Evolutionary conservation across 75 land plant species (phyloP).

Genomic region (Sequoia sempervirens): DNA sequence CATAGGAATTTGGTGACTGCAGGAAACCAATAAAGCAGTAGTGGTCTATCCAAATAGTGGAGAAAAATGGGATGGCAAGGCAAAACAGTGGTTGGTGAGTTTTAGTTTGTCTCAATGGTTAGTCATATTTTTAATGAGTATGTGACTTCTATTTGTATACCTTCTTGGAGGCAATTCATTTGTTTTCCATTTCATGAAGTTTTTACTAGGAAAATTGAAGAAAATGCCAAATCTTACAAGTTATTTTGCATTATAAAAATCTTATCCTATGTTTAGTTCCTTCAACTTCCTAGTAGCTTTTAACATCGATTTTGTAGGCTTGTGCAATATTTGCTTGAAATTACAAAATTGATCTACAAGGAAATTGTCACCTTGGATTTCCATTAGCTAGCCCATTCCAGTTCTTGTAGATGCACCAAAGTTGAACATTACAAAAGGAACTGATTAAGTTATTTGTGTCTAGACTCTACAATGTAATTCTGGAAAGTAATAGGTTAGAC

Average conservation of each 20-base stretch:
- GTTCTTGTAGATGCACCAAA: too few species aligned
- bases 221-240: background rate
- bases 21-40: conserved; percentile 71
- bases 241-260: background rate
- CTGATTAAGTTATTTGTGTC: too few species aligned
- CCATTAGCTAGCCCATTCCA: too few species aligned
- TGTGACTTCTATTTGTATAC: background rate
- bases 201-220: background rate
- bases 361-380: too few species aligned
- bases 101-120: background rate
- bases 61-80: conserved; percentile 71
- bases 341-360: too few species aligned
- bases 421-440: too few species aligned
- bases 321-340: background rate
- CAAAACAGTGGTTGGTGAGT: conserved; percentile 84
- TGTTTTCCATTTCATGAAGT: background rate
- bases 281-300: too few species aligned
- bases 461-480: too few species aligned
- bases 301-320: background rate
- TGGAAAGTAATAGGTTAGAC: too few species aligned
- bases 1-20: conserved; percentile 9
- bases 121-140: background rate
- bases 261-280: background rate
- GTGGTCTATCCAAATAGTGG: conserved; percentile 94
- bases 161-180: background rate